Evolutionary conservation across 75 land plant genomes (phyloP), one percentile per base, ranked within the genome.

Genomic region (Selaginella tamariscina): DNA sequence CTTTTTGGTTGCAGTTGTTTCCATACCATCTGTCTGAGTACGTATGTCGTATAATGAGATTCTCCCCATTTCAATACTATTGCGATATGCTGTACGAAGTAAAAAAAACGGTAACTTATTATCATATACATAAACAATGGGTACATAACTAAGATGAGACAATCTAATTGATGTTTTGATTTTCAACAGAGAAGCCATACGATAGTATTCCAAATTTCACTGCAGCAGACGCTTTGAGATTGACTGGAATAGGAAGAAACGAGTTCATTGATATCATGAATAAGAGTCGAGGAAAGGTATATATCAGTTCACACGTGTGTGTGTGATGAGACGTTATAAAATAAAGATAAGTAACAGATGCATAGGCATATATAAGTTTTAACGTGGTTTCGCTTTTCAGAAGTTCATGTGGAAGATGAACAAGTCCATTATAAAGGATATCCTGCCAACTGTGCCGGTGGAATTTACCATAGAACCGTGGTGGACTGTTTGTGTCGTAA

Each of bases 381-480:
- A 21, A 13, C 2, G 68, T 68, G 23, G 13, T 23, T 64, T 54
- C 65, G 0, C 2, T 65, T 11, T 78, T 23, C 77, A 95, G 99
- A 95, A 92, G 81, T 74, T 95, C 33, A 95, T 95, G 99, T 95
- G 99, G 99, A 95, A 95, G 77, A 72, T 95, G 70, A 95, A 95
- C 81, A 95, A 90, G 70, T 90, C 99, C 30, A 95, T 95, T 70
- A 88, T 89, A 21, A 90, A 84, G 68, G 99, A 95, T 65, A 76
- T 90, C 49, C 67, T 95, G 72, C 99, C 96, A 5, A 79, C 81
- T 26, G 86, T 89, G 65, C 92, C 97, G 55, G 92, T 95, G 55
- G 88, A 91, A 27, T 87, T 91, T 73, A 67, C 82, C 24, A 82
- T 95, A 70, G 99, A 95, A 68, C 85, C 95, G 32, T 95, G 99